Conservation (phyloP, 1,284 basidiomycete genomes). For the Xanthoconium separans region DNA sequence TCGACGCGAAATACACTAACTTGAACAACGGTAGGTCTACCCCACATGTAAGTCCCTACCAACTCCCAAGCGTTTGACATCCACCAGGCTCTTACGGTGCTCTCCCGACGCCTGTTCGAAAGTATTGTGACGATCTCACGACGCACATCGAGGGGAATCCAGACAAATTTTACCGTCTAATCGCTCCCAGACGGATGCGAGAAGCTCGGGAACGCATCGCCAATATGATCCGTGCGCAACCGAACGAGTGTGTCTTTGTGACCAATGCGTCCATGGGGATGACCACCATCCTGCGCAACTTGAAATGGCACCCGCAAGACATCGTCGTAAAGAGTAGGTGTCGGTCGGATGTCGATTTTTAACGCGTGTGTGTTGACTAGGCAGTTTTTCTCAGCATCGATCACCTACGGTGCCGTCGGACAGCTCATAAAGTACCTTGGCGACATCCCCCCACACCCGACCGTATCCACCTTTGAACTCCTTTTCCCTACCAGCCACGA, state of each 20-base stretch:
- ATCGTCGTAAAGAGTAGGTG: not conserved
- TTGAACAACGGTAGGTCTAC: slow-evolving; percentile 53
- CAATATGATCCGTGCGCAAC: slow-evolving; percentile 33
- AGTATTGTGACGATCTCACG: slow-evolving; percentile 43
- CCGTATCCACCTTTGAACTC: slow-evolving; percentile 49
- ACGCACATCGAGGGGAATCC: slow-evolving; percentile 52
- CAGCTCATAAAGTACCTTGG: too few relatives aligned
- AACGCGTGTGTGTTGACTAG: not conserved
- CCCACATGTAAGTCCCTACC: not conserved
- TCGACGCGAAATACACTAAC: slow-evolving; percentile 56
- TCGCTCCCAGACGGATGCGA: slow-evolving; percentile 34
- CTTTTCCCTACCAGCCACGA: slow-evolving; percentile 65
- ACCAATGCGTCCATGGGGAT: not conserved
- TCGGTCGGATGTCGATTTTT: not conserved
- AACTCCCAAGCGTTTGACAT: not conserved
- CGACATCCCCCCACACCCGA: slow-evolving; percentile 42
- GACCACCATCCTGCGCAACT: too few relatives aligned
- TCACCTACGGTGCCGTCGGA: too few relatives aligned
- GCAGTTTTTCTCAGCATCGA: too few relatives aligned
- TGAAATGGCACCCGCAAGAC: not conserved
- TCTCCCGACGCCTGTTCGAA: slow-evolving; percentile 54
- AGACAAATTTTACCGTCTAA: slow-evolving; percentile 55
- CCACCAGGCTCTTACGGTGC: slow-evolving; percentile 26
- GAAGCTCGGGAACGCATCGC: slow-evolving; percentile 48
- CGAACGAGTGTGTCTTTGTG: too few relatives aligned